Base-by-base conservation (phyloP, 1,284 basidiomycete species). In the Sporisorium graminicola region DNA sequence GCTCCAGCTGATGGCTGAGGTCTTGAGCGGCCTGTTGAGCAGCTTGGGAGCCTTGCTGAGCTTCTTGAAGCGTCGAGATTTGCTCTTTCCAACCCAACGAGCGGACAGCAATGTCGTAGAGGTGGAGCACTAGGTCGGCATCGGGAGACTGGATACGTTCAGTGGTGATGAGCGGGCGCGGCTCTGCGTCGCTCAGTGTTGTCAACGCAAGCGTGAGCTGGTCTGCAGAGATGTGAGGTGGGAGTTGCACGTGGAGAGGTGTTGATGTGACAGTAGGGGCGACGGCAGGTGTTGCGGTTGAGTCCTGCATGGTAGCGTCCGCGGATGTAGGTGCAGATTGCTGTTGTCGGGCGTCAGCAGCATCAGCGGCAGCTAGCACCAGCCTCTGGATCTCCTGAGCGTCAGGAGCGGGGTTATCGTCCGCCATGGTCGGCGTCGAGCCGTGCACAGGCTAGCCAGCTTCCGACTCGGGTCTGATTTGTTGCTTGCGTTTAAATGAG, bases 351-450 rank as follows among this genome's bases (percentile, higher is more conserved):
- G 59, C 66, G 9, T 58, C 59, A 7, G 59, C 65, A 24, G 64
- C 70, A 26, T 74, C 71, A 1, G 61, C 71, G 5, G 62, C 65
- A 2, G 71, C 71, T 18, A 69, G 31, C 0, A 56, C 49, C 4
- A 55, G 65, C 47, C 65, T 57, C 58, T 74, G 71, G 22, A 74
- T 74, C 26, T 74, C 71, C 47, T 74, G 71, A 35, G 71, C 54
- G 57, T 74, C 59, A 13, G 71, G 71, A 29, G 60, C 54, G 40
- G 71, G 62, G 20, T 68, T 62, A n/a, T 61, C 56, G 47, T 74
- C 62, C 57, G 66, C 61, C 71, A 74, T 74, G 66, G 27, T 54
- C 61, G 61, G 63, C 63, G 59, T 31, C 26, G 29, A 43, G 55
- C 69, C 54, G 52, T 31, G 26, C 52, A 22, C 58, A 27, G 52